Base-by-base conservation (phyloP, 2,329 filamentous ascomycete genomes). In the Alternaria tenuissima region DNA sequence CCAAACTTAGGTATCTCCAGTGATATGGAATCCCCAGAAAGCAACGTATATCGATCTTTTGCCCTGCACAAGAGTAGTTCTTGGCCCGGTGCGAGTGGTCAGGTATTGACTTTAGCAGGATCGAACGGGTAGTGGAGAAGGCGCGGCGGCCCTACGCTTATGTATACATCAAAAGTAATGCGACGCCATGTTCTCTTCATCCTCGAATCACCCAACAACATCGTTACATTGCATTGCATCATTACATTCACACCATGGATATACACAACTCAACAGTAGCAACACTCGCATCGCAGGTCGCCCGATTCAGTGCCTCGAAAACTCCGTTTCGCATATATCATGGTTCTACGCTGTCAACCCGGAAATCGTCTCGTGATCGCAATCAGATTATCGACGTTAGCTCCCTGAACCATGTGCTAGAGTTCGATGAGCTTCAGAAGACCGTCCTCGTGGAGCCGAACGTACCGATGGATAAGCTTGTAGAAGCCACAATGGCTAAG, bases 401-500 rank as follows among this genome's bases (percentile, higher is more conserved):
- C 63, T 73, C 69, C 4, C 77, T 86, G n/a, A 81, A 80, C 34
- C 73, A 83, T 67, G 80, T 86, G 1, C 64, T 86, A 8, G 63
- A 72, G 7, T 77, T 86, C 47, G 76, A 85, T 64, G 64, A 65
- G 9, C 59, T 74, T 16, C 75, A 70, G 6, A 81, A 80, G 61
- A 83, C 79, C 12, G 81, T 80, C 48, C 68, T 87, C 0, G 88
- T 90, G 1, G 88, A 91, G 69, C 88, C 89, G 0, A 91, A 91
- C 65, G 88, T 91, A 4, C 81, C 87, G 0, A 91, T 91, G 88
- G 88, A 90, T 59, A 78, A 79, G 0, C 80, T 91, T 2, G 84
- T 91, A 1, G 82, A 85, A 54, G 86, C 83, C 1, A 88, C 88
- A 0, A 67, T 88, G 47, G 74, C 78, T 5, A 71, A 86, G 49